A percentile compares a stretch with the other conserved stretches of the same genome.
phyloP scores from a whole-genome alignment of 257 asterid species.

The Sherardia arvensis region DNA sequence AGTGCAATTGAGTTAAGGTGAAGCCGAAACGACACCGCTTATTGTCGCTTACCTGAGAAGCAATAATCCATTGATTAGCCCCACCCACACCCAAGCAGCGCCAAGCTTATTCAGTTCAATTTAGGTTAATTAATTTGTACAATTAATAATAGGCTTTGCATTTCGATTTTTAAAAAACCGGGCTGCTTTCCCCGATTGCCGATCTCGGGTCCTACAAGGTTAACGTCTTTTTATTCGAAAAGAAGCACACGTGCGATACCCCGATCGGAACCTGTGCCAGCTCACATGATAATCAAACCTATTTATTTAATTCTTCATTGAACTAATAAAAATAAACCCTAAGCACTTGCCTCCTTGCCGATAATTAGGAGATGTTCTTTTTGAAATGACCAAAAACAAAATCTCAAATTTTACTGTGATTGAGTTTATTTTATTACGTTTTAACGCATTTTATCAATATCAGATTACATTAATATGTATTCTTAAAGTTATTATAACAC shows the following conservation, averaged over 20 bases:
- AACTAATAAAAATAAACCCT: conserved; percentile 5
- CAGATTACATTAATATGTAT: too few species aligned
- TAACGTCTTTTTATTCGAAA: conserved; percentile 21
- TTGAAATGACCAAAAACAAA: neutral
- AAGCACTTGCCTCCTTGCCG: too few species aligned
- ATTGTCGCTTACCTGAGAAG: conserved; percentile 33
- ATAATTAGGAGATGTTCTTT: neutral
- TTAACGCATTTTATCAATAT: too few species aligned
- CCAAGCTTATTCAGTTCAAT: too few species aligned
- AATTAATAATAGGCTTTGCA: neutral
- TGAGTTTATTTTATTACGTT: too few species aligned
- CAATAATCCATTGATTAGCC: conserved; percentile 11
- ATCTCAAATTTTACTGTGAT: neutral
- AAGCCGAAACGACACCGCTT: conserved; percentile 26
- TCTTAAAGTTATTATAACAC: too few species aligned
- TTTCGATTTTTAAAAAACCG: neutral
- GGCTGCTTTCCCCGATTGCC: conserved; percentile 3
- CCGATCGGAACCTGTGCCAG: conserved; percentile 31
- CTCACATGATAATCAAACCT: neutral
- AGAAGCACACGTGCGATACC: conserved; percentile 43
- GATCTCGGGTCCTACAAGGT: conserved; percentile 20
- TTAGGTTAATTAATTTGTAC: too few species aligned
- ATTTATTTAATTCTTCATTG: conserved; percentile 2
- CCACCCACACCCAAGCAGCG: too few species aligned
- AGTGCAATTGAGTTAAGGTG: neutral